Evolutionary conservation across 2,329 filamentous ascomycete genomes (phyloP).

Genomic region (Xylariaceae sp.): DNA sequence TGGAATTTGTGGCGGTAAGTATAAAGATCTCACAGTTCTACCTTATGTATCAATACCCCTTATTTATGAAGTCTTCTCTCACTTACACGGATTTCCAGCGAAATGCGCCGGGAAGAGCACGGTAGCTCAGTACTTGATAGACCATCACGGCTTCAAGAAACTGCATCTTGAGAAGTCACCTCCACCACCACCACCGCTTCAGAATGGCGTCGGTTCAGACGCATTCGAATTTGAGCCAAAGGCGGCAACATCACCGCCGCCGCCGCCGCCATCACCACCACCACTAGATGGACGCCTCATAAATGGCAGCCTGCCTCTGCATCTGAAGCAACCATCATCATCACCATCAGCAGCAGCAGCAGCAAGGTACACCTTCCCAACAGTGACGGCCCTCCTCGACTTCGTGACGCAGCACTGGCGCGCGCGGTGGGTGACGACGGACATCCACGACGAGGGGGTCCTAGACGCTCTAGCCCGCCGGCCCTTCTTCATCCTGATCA

Average conservation of each 20-base stretch:
- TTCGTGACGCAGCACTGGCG: constrained; percentile 86
- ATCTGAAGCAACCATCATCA: too few species aligned
- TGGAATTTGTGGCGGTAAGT: constrained; percentile 73
- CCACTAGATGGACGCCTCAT: too few species aligned
- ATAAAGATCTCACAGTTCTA: too few species aligned
- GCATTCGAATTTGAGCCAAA: constrained; percentile 3
- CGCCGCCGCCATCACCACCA: too few species aligned
- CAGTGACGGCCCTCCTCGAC: constrained; percentile 71
- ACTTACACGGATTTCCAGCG: constrained; percentile 46
- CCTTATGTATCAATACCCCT: too few species aligned
- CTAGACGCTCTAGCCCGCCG: constrained; percentile 76
- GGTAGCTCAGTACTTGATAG: constrained; percentile 83
- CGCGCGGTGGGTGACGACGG: constrained; percentile 81
- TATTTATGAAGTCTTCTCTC: not conserved
- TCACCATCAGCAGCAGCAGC: constrained; percentile 13
- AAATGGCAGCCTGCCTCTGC: constrained; percentile 5
- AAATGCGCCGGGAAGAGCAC: constrained; percentile 93
- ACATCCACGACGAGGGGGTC: constrained; percentile 72
- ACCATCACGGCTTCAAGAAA: constrained; percentile 79
- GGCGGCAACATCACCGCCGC: not conserved
- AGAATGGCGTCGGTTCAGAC: not conserved
- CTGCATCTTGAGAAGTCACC: constrained; percentile 59
- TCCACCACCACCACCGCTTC: constrained; percentile 3
- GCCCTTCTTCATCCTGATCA: constrained; percentile 91
- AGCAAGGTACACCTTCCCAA: constrained; percentile 54